A percentile compares a stretch with the other conserved stretches of the same genome.
These are phyloP conservation scores for Penicillium sp. DNA, from an alignment of 2,329 filamentous ascomycete species.

Conservation along the genomic window DNA sequence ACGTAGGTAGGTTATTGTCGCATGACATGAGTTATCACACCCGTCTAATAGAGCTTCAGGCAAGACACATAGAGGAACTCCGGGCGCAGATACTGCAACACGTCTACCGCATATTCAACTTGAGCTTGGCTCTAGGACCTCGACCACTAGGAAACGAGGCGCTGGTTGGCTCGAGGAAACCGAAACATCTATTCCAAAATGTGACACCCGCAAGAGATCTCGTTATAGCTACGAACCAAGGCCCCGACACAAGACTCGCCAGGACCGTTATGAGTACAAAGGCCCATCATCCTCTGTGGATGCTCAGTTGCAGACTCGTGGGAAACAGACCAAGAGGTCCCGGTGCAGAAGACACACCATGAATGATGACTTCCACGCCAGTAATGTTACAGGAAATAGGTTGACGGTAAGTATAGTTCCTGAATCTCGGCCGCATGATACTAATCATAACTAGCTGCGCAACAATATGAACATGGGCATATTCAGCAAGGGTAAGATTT, in stretches of 20 bases:
- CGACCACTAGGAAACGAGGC: constrained; percentile 1
- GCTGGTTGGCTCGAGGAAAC: neutral
- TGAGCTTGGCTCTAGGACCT: neutral
- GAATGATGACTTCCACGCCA: constrained; percentile 55
- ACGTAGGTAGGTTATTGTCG: neutral
- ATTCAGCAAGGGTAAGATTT: constrained; percentile 38
- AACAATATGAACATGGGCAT: constrained; percentile 27
- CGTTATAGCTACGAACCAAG: constrained; percentile 47
- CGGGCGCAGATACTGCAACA: no score
- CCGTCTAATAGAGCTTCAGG: neutral
- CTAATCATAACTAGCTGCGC: constrained; percentile 24
- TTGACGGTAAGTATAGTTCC: constrained; percentile 47
- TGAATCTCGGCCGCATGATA: neutral
- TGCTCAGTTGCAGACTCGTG: constrained; percentile 1
- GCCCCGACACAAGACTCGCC: constrained; percentile 54
- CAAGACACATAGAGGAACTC: neutral
- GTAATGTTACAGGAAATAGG: constrained; percentile 51
- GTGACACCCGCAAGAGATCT: neutral
- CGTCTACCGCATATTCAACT: neutral
- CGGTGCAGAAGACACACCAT: constrained; percentile 40
- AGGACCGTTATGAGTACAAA: constrained; percentile 54
- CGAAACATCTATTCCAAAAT: neutral
- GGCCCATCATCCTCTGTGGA: constrained; percentile 1
- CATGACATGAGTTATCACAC: no score
- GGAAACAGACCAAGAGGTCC: constrained; percentile 25